Evolutionary conservation across 1,284 basidiomycete species (phyloP).

Genomic region (Malassezia caprae): DNA sequence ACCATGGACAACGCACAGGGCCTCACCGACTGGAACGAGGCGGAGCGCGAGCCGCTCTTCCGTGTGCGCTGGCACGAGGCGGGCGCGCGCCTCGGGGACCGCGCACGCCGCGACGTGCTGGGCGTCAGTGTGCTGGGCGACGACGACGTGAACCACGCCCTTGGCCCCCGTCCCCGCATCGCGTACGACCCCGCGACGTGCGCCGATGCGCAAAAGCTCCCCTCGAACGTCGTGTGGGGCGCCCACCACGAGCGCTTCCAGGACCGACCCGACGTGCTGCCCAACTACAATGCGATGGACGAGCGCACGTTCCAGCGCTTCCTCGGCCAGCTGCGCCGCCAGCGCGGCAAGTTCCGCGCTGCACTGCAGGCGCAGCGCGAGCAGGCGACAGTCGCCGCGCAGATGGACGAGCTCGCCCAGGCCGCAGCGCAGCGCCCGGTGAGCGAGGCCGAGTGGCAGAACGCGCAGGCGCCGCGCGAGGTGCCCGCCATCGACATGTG

Average conservation of each 20-base stretch:
- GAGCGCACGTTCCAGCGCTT: slow-evolving; percentile 32
- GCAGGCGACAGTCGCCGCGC: slow-evolving; percentile 21
- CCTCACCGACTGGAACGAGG: slow-evolving; percentile 34
- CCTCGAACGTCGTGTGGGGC: slow-evolving; percentile 18
- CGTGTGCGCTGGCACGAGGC: slow-evolving; percentile 33
- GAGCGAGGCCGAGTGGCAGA: slow-evolving; percentile 20
- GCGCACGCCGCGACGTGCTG: slow-evolving; percentile 12
- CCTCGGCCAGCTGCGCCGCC: slow-evolving; percentile 21
- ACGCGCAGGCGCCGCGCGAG: neutral
- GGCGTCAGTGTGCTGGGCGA: slow-evolving; percentile 8
- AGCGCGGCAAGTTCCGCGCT: slow-evolving; percentile 20
- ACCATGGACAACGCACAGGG: slow-evolving; percentile 31
- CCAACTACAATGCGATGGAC: slow-evolving; percentile 34
- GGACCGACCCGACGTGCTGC: slow-evolving; percentile 25
- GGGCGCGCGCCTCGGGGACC: slow-evolving; percentile 23
- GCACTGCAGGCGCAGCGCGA: slow-evolving; percentile 20
- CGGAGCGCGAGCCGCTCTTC: slow-evolving; percentile 34
- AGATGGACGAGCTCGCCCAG: slow-evolving; percentile 20
- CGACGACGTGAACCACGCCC: slow-evolving; percentile 14
- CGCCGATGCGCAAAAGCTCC: neutral
- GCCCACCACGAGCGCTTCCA: slow-evolving; percentile 21
- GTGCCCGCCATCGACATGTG: slow-evolving; percentile 21
- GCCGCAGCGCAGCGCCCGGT: slow-evolving; percentile 20
- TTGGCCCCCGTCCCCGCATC: slow-evolving; percentile 22
- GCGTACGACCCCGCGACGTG: slow-evolving; percentile 17